phyloP scores from a whole-genome alignment of 208 protist species.

The Leishmania gerbilli region DNA sequence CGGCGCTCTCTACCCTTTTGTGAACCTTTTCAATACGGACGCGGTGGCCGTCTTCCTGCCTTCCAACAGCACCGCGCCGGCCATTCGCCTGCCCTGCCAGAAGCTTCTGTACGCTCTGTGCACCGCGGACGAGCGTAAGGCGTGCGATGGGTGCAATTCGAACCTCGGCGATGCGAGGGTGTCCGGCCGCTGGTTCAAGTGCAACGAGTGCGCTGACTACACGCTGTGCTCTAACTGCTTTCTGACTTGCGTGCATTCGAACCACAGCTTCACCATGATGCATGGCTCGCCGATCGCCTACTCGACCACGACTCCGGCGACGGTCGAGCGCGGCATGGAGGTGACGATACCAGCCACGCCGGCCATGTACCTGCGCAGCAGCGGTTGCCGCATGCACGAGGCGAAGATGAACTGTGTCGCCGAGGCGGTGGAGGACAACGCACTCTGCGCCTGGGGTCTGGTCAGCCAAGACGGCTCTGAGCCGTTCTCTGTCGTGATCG shows the following conservation, averaged over 20 bases:
- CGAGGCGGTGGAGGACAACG: slow-evolving; percentile 65
- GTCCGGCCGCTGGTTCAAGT: slow-evolving; percentile 80
- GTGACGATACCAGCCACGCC: slow-evolving; percentile 66
- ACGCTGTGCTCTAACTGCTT: slow-evolving; percentile 85
- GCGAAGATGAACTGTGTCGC: slow-evolving; percentile 78
- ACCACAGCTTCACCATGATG: slow-evolving; percentile 90
- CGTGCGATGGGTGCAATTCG: slow-evolving; percentile 75
- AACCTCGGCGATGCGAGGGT: slow-evolving; percentile 58
- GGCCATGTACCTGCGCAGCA: slow-evolving; percentile 81
- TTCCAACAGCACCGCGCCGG: slow-evolving; percentile 43
- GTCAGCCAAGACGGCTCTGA: slow-evolving; percentile 37
- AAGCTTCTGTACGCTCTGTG: slow-evolving; percentile 72
- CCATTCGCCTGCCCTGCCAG: slow-evolving; percentile 72
- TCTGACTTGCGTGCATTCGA: slow-evolving; percentile 69
- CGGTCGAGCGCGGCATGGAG: slow-evolving; percentile 60
- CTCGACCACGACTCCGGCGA: slow-evolving; percentile 49
- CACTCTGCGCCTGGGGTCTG: slow-evolving; percentile 85
- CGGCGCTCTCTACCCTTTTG: slow-evolving; percentile 77
- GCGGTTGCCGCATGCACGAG: slow-evolving; percentile 69
- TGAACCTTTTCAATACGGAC: slow-evolving; percentile 91
- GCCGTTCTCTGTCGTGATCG: slow-evolving; percentile 66
- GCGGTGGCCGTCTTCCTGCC: slow-evolving; percentile 86
- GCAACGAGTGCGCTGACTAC: slow-evolving; percentile 91
- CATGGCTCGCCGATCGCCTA: slow-evolving; percentile 56
- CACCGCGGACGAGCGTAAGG: slow-evolving; percentile 46